phyloP scores from a whole-genome alignment of 352 stramenopile genomes.

The Pythium guiyangense region DNA sequence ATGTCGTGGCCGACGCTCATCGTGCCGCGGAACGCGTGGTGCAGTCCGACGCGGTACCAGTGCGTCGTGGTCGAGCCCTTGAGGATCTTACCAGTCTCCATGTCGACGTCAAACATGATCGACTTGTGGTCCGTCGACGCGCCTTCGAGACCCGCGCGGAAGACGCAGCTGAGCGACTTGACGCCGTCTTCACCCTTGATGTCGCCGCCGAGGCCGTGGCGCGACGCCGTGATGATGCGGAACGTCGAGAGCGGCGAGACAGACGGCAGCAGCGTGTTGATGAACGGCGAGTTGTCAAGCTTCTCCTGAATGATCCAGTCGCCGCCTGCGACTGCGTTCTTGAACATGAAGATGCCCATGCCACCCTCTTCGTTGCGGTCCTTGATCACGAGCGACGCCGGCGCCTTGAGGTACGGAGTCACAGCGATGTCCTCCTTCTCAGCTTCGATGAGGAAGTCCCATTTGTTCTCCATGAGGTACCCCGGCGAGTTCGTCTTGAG shows the following conservation, averaged over 20 bases:
- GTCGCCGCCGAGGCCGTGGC: constrained; percentile 48
- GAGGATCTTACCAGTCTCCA: constrained; percentile 89
- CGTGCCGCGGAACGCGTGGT: constrained; percentile 65
- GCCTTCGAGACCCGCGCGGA: constrained; percentile 56
- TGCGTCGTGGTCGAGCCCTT: constrained; percentile 96
- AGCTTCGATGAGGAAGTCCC: constrained; percentile 95
- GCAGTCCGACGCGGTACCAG: constrained; percentile 91
- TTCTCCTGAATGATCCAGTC: constrained; percentile 97
- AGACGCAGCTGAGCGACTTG: constrained; percentile 79
- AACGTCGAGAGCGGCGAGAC: constrained; percentile 97
- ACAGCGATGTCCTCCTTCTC: constrained; percentile 90
- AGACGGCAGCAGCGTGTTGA: constrained; percentile 89
- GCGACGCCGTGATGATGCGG: constrained; percentile 95
- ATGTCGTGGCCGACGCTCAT: constrained; percentile 86
- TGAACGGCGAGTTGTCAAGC: constrained; percentile 91
- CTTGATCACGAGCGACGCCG: constrained; percentile 93
- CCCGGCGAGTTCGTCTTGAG: constrained; percentile 89
- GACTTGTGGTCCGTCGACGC: constrained; percentile 96
- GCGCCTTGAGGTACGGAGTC: constrained; percentile 90
- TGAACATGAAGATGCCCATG: constrained; percentile 97
- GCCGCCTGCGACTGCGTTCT: constrained; percentile 93
- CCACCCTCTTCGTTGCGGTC: constrained; percentile 97
- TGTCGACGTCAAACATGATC: constrained; percentile 98
- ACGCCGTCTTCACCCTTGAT: constrained; percentile 54
- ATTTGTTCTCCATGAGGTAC: constrained; percentile 98